Percentiles rank a stretch among this genome's conserved stretches.
Evolutionary conservation across 2,329 filamentous ascomycete genomes (phyloP).

Genomic region (Cladosporium halotolerans): DNA sequence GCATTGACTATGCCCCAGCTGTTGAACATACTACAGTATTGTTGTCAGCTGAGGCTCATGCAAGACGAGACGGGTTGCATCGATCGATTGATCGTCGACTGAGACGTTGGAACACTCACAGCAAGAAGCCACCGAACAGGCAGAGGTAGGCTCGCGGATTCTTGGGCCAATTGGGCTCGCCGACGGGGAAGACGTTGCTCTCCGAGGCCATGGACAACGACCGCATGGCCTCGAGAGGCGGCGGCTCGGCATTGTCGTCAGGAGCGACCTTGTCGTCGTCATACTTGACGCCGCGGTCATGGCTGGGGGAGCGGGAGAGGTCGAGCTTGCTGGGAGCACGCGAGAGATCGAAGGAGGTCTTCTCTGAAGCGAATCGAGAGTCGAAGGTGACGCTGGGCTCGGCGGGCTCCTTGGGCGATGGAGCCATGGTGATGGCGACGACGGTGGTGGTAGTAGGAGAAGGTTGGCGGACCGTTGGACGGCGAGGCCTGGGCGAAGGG

Average conservation of each 20-base stretch:
- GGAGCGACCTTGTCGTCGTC: not conserved
- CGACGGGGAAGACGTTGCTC: not conserved
- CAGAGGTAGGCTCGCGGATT: constrained; percentile 41
- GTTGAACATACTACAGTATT: constrained; percentile 31
- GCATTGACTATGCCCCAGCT: constrained; percentile 45
- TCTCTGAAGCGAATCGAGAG: constrained; percentile 4
- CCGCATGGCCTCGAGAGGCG: constrained; percentile 10
- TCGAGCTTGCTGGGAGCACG: constrained; percentile 1
- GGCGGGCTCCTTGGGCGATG: constrained; percentile 1
- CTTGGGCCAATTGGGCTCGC: constrained; percentile 39
- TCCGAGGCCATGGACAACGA: constrained; percentile 8
- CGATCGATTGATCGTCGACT: not conserved
- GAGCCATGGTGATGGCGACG: constrained; percentile 1
- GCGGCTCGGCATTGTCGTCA: constrained; percentile 1
- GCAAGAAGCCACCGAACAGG: constrained; percentile 43
- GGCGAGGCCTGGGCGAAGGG: constrained; percentile 5
- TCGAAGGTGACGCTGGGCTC: constrained; percentile 6
- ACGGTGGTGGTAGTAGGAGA: not conserved
- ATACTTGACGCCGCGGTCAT: constrained; percentile 1
- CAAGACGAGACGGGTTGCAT: not conserved
- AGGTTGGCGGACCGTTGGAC: constrained; percentile 1
- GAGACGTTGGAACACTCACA: constrained; percentile 18
- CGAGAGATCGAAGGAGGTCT: constrained; percentile 3
- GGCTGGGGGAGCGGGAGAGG: constrained; percentile 2
- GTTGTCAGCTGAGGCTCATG: not conserved